These are phyloP conservation scores for Oryza australiensis DNA, from an alignment of 176 grass and related monocot genomes.

Conservation along the genomic window DNA sequence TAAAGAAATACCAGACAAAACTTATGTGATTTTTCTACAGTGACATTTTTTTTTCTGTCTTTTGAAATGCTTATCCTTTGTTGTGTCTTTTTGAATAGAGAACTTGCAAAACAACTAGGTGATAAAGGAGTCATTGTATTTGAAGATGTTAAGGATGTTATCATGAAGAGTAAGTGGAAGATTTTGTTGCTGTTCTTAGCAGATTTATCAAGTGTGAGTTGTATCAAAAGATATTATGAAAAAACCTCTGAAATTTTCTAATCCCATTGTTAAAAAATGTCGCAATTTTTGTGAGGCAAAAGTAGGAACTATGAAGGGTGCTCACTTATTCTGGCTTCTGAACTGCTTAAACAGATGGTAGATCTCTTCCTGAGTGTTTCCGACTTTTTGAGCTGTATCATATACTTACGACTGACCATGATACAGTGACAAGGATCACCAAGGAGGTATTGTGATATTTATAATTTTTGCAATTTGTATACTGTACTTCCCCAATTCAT, in stretches of 20 bases:
- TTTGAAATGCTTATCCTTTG: conserved; percentile 13
- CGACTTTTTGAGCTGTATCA: conserved; percentile 91
- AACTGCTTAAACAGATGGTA: conserved; percentile 62
- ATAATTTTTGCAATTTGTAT: background rate
- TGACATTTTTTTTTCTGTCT: background rate
- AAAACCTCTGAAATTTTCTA: background rate
- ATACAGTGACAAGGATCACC: conserved; percentile 88
- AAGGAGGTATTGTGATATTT: conserved; percentile 60
- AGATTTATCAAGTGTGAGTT: background rate
- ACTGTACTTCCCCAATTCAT: conserved; percentile 13
- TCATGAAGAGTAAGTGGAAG: conserved; percentile 71
- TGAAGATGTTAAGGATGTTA: conserved; percentile 76
- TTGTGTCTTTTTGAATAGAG: conserved; percentile 55
- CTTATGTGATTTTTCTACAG: background rate
- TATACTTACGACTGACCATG: conserved; percentile 82
- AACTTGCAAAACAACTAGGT: conserved; percentile 72
- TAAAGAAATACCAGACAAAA: background rate
- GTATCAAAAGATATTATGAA: conserved; percentile 22
- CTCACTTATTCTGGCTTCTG: conserved; percentile 1
- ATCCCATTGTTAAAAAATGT: background rate
- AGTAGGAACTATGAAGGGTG: conserved; percentile 6
- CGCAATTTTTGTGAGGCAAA: background rate
- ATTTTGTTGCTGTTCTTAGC: background rate
- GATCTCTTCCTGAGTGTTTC: conserved; percentile 82
- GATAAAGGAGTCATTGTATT: conserved; percentile 78